Base-by-base conservation (phyloP, 2,329 filamentous ascomycete genomes). In the Colletotrichum sp. region DNA sequence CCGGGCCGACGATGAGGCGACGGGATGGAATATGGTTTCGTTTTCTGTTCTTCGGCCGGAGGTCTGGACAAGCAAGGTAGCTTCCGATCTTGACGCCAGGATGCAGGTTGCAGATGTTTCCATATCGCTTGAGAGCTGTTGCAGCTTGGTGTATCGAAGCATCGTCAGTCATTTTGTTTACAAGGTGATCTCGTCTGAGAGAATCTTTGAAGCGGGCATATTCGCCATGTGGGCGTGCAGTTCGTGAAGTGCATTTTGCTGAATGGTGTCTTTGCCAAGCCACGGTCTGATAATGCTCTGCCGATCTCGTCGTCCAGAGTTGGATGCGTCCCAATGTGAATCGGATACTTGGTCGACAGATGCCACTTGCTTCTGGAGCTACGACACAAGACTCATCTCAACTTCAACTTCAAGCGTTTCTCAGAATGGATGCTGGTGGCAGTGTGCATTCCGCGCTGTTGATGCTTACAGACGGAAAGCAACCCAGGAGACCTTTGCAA, bases 401-500 rank as follows among this genome's bases (percentile, higher is more conserved):
- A 48, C 38, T 48, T 48, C 38, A 48, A 48, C 38, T 12, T n/a
- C 38, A 48, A 48, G 38, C 38, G 38, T 2, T 48, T 48, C 38
- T n/a, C 18, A 0, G 1, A 10, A 1, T 4, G 18, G 38, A 48
- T 48, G 9, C 5, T 48, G 18, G 38, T n/a, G 38, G 5, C 18
- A n/a, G 18, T n/a, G 18, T 48, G 18, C 18, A 48, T 12, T n/a
- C 38, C 9, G 18, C 38, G 38, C 5, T 48, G 5, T 48, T n/a
- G 18, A 0, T 38, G 36, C 36, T 38, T 3, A 2, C 36, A 38
- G 16, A 38, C 5, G 36, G 36, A 38, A 38, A 38, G 1, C 36
- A 38, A 18, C 0, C 36, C 36, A 0, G 36, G 36, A 48, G 4
- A 6, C 12, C 9, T n/a, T 2, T n/a, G 1, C 38, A 48, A 2